Evolutionary conservation across 2,329 filamentous ascomycete species (phyloP).

Genomic region (Colletotrichum simmondsii): DNA sequence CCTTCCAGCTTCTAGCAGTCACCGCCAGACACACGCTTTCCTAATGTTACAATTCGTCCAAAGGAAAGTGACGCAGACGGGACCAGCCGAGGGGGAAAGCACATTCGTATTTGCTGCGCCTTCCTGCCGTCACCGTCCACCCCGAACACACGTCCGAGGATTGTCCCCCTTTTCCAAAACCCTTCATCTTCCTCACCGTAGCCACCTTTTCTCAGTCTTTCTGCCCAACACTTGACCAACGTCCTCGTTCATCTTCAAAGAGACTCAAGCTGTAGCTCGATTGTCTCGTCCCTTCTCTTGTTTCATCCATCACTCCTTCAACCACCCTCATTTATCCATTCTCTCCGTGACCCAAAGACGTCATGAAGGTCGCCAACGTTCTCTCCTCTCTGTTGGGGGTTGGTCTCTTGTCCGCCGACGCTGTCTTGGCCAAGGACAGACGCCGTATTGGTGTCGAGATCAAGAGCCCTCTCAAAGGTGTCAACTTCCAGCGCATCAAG

Average conservation of each 20-base stretch:
- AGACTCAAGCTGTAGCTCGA: background rate
- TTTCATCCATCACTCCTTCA: conserved; percentile 12
- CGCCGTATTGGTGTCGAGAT: conserved; percentile 39
- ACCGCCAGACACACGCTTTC: background rate
- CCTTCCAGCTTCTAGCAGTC: background rate
- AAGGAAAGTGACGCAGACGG: background rate
- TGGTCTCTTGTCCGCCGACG: conserved; percentile 1
- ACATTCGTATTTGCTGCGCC: background rate
- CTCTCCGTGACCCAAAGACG: background rate
- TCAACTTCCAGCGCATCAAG: conserved; percentile 49
- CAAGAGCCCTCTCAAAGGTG: conserved; percentile 48
- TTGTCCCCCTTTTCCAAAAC: background rate
- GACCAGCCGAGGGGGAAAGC: background rate
- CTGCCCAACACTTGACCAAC: background rate
- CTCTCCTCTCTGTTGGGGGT: conserved; percentile 20
- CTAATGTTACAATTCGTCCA: background rate
- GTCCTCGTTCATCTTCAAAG: background rate
- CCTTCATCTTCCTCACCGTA: background rate
- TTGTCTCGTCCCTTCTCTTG: background rate
- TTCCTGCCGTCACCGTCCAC: background rate
- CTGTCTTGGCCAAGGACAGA: conserved; percentile 19
- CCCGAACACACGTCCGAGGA: background rate
- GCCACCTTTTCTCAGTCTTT: background rate
- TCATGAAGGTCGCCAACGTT: conserved; percentile 27
- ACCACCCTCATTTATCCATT: background rate